Base-by-base conservation (phyloP, 1,139 yeast genomes). In the Petasospora rhodanensis region DNA sequence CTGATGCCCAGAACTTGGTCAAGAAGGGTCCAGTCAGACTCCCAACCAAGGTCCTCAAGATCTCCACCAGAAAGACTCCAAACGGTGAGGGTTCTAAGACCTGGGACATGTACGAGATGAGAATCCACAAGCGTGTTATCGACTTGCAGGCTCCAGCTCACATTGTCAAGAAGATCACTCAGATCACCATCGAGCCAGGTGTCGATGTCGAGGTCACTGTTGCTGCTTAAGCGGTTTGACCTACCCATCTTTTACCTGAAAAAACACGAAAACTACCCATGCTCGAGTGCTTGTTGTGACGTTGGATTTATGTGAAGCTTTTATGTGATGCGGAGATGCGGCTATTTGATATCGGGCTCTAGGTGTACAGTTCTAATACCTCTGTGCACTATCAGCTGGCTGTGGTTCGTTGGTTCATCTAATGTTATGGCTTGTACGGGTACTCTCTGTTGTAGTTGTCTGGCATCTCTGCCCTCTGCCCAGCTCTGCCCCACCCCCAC, bases 81-180 rank as follows among this genome's bases (percentile, higher is more conserved):
- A 93, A 93, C 72, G 99, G 99, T 89, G 97, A 93, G 79, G 99
- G 99, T 89, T 91, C 98, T 61, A 91, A 93, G 89, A 93, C 99
- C 62, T 93, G 96, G 96, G 99, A 93, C 70, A 75, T 94, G 61
- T 93, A 80, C 71, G 98, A 93, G 79, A 85, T 93, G 95, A 87
- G 97, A 82, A 87, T 93, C 78, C 98, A 93, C 96, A 93, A 93
- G 93, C 89, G 99, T 76, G 82, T 86, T 70, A 86, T 91, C 64
- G 96, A 91, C 77, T 79, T 93, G 70, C 93, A 85, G 75, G 95
- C 98, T 56, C 96, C 96, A 68, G 86, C 95, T 64, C 74, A 78
- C 54, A 71, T 81, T 56, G 95, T 93, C 70, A 86, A 84, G 83
- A 84, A 82, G 75, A 86, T 91, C 74, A 89, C 98, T 61, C 91